A percentile compares a stretch with the other conserved stretches of the same genome.
Evolutionary conservation across 176 grass and related monocot species (phyloP).

Genomic region (Hordeum marinum): DNA sequence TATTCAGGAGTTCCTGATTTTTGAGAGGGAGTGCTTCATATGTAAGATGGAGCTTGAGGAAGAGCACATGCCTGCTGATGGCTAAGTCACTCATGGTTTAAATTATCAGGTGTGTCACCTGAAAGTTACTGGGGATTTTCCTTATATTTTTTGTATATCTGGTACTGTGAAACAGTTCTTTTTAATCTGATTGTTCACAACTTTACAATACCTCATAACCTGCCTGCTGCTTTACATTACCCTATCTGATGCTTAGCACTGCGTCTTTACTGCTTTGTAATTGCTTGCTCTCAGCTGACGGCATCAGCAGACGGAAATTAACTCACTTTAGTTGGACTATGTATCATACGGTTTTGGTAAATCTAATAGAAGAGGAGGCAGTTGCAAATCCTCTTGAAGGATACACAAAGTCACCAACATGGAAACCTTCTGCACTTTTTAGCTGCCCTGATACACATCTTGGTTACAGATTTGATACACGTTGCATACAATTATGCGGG

Average conservation of each 20-base stretch:
- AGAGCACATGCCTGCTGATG: slow-evolving; percentile 36
- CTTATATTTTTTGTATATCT: neutral
- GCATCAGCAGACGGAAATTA: neutral
- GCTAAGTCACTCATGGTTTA: neutral
- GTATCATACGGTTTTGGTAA: neutral
- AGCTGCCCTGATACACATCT: neutral
- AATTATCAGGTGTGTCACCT: slow-evolving; percentile 14
- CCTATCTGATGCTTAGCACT: neutral
- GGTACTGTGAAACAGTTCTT: neutral
- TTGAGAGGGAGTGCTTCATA: slow-evolving; percentile 73
- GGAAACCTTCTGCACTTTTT: neutral
- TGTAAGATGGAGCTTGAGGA: slow-evolving; percentile 83
- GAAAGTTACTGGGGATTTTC: neutral
- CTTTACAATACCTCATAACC: neutral
- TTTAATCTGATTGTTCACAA: neutral
- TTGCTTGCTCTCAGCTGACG: neutral
- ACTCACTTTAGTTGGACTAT: neutral
- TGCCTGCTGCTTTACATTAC: neutral
- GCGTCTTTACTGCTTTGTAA: neutral
- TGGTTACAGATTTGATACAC: neutral
- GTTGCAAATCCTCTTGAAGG: neutral
- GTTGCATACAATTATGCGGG: neutral
- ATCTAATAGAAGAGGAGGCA: neutral
- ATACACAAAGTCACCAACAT: neutral
- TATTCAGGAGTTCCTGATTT: slow-evolving; percentile 80